These are phyloP conservation scores for Leishmania mexicana DNA, from an alignment of 208 protist genomes.

Conservation along the genomic window DNA sequence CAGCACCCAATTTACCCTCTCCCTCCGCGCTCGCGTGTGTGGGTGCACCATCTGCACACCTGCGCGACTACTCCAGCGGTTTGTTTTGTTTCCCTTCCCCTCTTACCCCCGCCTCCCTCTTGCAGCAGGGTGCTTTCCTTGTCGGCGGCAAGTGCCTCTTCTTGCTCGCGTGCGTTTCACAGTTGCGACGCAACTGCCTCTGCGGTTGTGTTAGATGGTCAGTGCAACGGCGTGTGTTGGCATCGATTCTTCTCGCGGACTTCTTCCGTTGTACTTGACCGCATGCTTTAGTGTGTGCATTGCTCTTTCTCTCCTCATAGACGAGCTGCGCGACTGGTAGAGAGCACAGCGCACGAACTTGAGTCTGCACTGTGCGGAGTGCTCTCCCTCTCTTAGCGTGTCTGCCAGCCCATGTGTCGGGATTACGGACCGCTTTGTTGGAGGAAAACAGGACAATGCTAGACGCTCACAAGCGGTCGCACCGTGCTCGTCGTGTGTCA, in stretches of 20 bases:
- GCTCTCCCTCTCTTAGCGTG: not conserved
- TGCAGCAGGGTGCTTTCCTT: not conserved
- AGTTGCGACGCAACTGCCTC: not conserved
- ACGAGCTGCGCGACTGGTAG: not conserved
- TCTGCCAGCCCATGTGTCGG: conserved; percentile 2
- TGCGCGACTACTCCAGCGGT: not conserved
- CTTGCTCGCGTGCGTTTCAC: not conserved
- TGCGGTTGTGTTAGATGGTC: not conserved
- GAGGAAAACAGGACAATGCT: not conserved
- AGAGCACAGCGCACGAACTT: not conserved
- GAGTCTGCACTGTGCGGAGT: not conserved
- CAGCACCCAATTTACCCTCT: not conserved
- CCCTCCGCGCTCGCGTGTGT: not conserved
- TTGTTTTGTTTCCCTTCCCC: not conserved
- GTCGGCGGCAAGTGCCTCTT: not conserved
- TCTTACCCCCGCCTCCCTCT: not conserved
- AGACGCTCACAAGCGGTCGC: not conserved
- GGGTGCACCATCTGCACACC: not conserved
- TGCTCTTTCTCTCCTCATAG: not conserved
- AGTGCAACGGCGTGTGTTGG: not conserved
- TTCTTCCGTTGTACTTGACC: not conserved
- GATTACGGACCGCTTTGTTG: not conserved
- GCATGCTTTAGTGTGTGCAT: not conserved
- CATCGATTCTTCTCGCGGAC: not conserved
- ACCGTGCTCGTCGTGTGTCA: not conserved